These are phyloP conservation scores for Scheffersomyces segobiensis DNA, from an alignment of 1,139 yeast genomes.

Conservation along the genomic window DNA sequence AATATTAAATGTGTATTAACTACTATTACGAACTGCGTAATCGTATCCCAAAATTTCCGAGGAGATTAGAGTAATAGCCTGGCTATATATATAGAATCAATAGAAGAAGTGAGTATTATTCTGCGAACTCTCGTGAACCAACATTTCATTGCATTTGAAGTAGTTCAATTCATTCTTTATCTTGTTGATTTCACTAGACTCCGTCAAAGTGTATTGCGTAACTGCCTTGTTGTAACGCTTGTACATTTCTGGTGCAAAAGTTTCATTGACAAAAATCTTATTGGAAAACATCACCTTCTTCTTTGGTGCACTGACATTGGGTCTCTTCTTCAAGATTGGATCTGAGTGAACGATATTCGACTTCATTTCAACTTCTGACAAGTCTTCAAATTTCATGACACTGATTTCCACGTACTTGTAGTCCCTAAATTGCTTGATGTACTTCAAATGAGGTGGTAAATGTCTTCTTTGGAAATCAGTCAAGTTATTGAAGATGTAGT, in stretches of 20 bases:
- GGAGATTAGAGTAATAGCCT: not conserved
- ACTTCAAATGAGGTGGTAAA: slow-evolving; percentile 40
- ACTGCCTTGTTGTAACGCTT: slow-evolving; percentile 54
- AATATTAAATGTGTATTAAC: no score
- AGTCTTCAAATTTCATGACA: slow-evolving; percentile 33
- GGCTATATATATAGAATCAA: slow-evolving; percentile 12
- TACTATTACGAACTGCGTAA: not conserved
- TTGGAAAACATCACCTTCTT: slow-evolving; percentile 45
- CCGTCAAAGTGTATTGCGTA: slow-evolving; percentile 51
- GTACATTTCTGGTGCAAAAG: slow-evolving; percentile 49
- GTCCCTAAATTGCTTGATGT: slow-evolving; percentile 42
- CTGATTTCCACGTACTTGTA: slow-evolving; percentile 33
- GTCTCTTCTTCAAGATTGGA: slow-evolving; percentile 7
- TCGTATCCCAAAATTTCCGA: not conserved
- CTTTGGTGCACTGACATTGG: slow-evolving; percentile 3
- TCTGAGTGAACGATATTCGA: not conserved
- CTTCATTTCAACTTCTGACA: slow-evolving; percentile 4
- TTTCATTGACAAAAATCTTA: slow-evolving; percentile 44
- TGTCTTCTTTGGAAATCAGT: slow-evolving; percentile 29
- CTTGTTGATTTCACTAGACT: slow-evolving; percentile 44
- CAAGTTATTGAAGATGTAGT: slow-evolving; percentile 27
- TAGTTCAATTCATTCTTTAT: slow-evolving; percentile 53
- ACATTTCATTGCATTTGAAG: slow-evolving; percentile 56
- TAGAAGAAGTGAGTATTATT: slow-evolving; percentile 55
- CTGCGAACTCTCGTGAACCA: slow-evolving; percentile 53